Conservation (phyloP, 768 basidiomycete species). For the Mycena venus region DNA sequence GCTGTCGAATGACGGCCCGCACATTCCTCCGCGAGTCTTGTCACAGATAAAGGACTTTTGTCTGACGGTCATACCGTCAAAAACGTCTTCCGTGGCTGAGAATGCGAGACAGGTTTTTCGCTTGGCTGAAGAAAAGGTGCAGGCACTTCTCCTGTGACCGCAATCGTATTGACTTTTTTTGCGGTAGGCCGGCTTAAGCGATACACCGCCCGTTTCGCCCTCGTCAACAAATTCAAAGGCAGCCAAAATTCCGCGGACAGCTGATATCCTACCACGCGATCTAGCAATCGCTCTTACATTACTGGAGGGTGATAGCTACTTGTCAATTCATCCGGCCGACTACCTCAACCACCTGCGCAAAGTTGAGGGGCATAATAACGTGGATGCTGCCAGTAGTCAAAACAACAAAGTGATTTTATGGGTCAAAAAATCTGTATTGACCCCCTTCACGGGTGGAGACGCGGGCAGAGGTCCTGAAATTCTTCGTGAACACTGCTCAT, state of each 20-base stretch:
- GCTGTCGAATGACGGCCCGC: slow-evolving; percentile 47
- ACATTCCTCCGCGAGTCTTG: slow-evolving; percentile 46
- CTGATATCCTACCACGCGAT: slow-evolving; percentile 52
- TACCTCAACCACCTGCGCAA: slow-evolving; percentile 55
- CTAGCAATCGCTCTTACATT: slow-evolving; percentile 59
- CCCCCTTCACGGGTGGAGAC: slow-evolving; percentile 51
- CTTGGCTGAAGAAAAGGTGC: slow-evolving; percentile 47
- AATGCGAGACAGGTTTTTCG: slow-evolving; percentile 47
- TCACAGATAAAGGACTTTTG: slow-evolving; percentile 54
- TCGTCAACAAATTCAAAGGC: slow-evolving; percentile 34
- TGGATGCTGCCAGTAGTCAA: slow-evolving; percentile 48
- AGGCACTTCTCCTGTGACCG: background rate
- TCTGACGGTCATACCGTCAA: slow-evolving; percentile 42
- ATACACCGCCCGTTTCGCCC: slow-evolving; percentile 23
- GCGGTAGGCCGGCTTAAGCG: background rate
- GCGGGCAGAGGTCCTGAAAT: slow-evolving; percentile 56
- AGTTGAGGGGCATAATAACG: slow-evolving; percentile 44
- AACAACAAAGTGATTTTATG: slow-evolving; percentile 57
- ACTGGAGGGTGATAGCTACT: slow-evolving; percentile 58
- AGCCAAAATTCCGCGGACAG: slow-evolving; percentile 42
- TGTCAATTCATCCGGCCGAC: slow-evolving; percentile 53
- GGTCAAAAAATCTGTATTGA: slow-evolving; percentile 56
- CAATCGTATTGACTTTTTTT: background rate
- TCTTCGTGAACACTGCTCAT: slow-evolving; percentile 59
- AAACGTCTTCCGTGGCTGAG: slow-evolving; percentile 47